phyloP scores from a whole-genome alignment of 257 asterid species.

The Phtheirospermum japonicum region DNA sequence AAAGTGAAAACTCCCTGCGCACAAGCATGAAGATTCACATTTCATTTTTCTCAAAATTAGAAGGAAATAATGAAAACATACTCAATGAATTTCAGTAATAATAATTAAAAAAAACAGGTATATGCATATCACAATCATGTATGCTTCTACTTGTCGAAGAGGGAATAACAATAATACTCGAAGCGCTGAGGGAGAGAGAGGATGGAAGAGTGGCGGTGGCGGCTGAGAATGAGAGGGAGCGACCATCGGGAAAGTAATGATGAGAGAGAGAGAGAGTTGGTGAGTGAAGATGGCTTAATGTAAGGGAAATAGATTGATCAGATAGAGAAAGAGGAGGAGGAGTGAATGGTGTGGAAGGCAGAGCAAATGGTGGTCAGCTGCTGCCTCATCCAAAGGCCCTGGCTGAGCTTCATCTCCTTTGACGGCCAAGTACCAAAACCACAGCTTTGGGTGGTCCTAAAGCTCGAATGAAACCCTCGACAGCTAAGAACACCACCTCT shows the following conservation, averaged over 20 bases:
- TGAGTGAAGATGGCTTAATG: conserved; percentile 23
- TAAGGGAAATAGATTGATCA: conserved; percentile 12
- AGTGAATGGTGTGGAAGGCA: conserved; percentile 14
- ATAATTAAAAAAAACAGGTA: background rate
- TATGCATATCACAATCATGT: background rate
- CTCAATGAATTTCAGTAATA: background rate
- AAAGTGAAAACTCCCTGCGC: conserved; percentile 30
- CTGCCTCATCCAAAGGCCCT: conserved; percentile 44
- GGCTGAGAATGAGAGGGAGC: conserved; percentile 32
- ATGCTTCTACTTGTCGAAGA: background rate
- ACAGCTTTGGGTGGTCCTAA: too few species aligned
- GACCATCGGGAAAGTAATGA: conserved; percentile 20
- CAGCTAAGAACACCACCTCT: too few species aligned
- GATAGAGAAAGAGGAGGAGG: conserved; percentile 22
- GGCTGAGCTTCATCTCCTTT: conserved; percentile 40
- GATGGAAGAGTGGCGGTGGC: conserved; percentile 35
- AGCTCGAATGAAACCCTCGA: too few species aligned
- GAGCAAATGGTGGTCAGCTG: conserved; percentile 25
- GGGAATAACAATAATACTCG: conserved; percentile 14
- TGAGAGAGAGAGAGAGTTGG: conserved; percentile 14
- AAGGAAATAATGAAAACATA: too few species aligned
- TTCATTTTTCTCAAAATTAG: background rate
- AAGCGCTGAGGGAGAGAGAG: conserved; percentile 21
- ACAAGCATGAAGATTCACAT: background rate
- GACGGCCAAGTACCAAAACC: background rate